Conservation (phyloP, 2,329 filamentous ascomycete genomes). For the Bimuria novae-zelandiae region DNA sequence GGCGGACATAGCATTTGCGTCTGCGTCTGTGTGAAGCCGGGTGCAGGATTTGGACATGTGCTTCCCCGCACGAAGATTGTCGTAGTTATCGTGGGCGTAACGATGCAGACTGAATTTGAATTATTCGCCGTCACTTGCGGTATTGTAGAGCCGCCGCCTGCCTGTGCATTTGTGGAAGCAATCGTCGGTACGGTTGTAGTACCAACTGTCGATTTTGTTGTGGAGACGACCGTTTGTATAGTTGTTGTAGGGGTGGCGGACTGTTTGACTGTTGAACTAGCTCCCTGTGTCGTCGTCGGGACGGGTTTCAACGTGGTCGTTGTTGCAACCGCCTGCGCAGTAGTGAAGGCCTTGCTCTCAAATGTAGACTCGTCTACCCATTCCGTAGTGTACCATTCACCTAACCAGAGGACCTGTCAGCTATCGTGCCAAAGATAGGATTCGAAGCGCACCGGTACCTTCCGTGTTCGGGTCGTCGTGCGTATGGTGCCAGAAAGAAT, state of each 20-base stretch:
- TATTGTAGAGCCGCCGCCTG: background rate
- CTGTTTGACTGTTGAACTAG: background rate
- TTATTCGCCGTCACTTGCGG: background rate
- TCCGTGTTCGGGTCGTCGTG: background rate
- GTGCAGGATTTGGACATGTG: constrained; percentile 2
- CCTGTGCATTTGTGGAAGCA: background rate
- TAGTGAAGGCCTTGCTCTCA: background rate
- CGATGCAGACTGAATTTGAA: background rate
- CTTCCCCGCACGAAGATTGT: constrained; percentile 8
- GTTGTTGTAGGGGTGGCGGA: background rate
- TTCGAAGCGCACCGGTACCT: background rate
- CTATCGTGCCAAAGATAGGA: no score
- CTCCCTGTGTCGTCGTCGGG: no score
- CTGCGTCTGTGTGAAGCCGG: background rate
- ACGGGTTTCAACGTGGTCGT: background rate
- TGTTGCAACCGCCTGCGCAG: background rate
- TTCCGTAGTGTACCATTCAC: background rate
- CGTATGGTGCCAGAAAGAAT: constrained; percentile 1
- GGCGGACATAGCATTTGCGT: constrained; percentile 1
- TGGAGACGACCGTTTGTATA: background rate
- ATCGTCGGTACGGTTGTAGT: background rate
- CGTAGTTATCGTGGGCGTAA: constrained; percentile 11
- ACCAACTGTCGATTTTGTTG: background rate
- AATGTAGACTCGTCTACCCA: background rate
- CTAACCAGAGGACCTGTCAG: background rate